Evolutionary conservation across 31 red algal species (phyloP).

Genomic region (Porphyra umbilicalis): DNA sequence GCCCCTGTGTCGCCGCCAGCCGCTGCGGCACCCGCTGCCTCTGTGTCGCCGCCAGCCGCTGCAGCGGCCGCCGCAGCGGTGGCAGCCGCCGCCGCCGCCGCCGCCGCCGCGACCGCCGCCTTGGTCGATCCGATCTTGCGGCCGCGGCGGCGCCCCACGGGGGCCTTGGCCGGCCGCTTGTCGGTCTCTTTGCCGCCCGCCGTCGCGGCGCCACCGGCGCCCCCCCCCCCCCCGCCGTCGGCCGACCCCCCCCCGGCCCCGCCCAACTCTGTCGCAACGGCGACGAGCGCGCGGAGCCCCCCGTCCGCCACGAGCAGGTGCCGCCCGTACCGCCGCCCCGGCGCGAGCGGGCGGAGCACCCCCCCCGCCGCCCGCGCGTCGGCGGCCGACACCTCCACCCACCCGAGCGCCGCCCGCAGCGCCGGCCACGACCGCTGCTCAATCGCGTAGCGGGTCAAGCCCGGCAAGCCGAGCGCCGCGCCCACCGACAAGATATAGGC

Average conservation of each 20-base stretch:
- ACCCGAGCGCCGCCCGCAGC: conserved; percentile 18
- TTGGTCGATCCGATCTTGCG: not conserved
- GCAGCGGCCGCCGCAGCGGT: not conserved
- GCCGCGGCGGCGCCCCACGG: not conserved
- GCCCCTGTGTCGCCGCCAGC: too few relatives aligned
- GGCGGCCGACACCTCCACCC: conserved; percentile 21
- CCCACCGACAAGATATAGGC: conserved; percentile 46
- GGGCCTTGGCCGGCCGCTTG: too few relatives aligned
- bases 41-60: not conserved
- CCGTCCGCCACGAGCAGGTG: conserved; percentile 24
- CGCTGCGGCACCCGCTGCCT: not conserved
- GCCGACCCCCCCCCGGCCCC: not conserved
- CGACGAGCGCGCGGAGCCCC: conserved; percentile 19
- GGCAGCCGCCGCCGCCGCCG: not conserved
- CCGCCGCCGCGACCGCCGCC: conserved; percentile 9
- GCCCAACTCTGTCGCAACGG: conserved; percentile 16
- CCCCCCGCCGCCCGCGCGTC: conserved; percentile 28
- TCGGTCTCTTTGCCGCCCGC: not conserved
- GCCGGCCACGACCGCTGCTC: conserved; percentile 56
- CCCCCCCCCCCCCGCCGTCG: not conserved
- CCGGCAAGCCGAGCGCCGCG: conserved; percentile 4
- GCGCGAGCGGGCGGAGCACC: conserved; percentile 13
- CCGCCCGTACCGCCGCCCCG: conserved; percentile 29
- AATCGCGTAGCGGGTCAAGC: conserved; percentile 43
- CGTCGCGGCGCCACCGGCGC: not conserved